These are phyloP conservation scores for Coffea eugenioides DNA, from an alignment of 257 asterid genomes.

Conservation along the genomic window DNA sequence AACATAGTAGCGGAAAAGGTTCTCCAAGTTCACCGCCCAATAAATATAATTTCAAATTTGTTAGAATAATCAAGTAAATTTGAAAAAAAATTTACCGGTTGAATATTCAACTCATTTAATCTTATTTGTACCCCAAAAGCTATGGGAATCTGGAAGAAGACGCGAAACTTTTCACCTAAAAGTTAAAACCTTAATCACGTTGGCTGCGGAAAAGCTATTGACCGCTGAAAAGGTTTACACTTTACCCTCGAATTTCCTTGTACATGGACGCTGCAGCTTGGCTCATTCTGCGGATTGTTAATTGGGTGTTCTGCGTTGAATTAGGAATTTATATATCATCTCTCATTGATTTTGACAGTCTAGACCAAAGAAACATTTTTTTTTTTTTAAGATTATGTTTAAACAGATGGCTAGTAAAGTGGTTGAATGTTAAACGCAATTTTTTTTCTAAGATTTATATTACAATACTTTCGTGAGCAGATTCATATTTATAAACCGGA, in stretches of 20 bases:
- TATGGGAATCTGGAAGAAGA: background rate
- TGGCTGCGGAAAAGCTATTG: background rate
- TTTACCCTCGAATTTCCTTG: background rate
- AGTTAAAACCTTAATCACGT: background rate
- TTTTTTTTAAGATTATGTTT: background rate
- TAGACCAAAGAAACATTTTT: no score
- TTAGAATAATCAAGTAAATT: no score
- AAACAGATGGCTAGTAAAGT: background rate
- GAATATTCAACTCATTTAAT: no score
- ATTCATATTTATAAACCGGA: background rate
- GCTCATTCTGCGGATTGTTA: background rate
- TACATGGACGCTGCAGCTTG: background rate
- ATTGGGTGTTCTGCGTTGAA: background rate
- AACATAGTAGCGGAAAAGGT: no score
- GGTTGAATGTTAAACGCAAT: no score
- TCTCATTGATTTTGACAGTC: background rate
- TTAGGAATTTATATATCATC: background rate
- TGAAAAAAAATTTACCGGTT: no score
- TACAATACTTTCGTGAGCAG: background rate
- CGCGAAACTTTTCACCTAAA: background rate
- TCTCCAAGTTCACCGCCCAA: no score
- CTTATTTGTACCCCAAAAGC: background rate
- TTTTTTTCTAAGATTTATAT: no score
- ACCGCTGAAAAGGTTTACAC: background rate
- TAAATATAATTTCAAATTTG: no score